These are phyloP conservation scores for Plasmodium gonderi DNA, from an alignment of 169 alveolate species.

Conservation along the genomic window DNA sequence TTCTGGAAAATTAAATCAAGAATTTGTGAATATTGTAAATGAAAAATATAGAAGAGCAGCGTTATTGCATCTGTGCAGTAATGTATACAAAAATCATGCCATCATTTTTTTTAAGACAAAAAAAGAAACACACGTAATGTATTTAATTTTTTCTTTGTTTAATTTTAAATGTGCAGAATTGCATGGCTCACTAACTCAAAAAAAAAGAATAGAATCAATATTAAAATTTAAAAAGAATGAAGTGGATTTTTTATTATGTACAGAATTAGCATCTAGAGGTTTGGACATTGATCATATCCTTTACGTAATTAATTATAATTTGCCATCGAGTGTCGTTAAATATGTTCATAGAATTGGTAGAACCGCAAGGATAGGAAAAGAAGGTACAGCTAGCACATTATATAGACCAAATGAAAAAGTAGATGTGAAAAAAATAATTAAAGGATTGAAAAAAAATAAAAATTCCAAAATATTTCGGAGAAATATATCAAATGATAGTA, in stretches of 20 bases:
- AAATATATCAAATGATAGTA: conserved; percentile 69
- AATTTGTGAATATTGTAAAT: conserved; percentile 74
- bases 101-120: conserved; percentile 92
- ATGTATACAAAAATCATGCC: conserved; percentile 79
- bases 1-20: conserved; percentile 77
- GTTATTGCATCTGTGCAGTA: conserved; percentile 78
- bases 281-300: conserved; percentile 93
- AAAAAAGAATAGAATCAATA: conserved; percentile 93
- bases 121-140: conserved; percentile 92
- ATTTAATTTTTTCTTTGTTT: conserved; percentile 86
- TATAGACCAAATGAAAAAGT: conserved; percentile 92
- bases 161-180: conserved; percentile 93
- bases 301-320: conserved; percentile 93
- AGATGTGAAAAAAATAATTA: conserved; percentile 83
- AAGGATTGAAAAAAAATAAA: conserved; percentile 75
- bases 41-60: conserved; percentile 83
- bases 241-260: conserved; percentile 92
- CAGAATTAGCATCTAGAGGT: conserved; percentile 97
- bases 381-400: conserved; percentile 93
- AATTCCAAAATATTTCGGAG: conserved; percentile 36
- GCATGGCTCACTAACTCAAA: conserved; percentile 95
- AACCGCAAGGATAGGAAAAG: conserved; percentile 94
- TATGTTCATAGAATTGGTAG: conserved; percentile 96
- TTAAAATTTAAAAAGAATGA: conserved; percentile 90
- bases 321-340: conserved; percentile 92